These are phyloP conservation scores for Vinca minor DNA, from an alignment of 257 asterid species.

Conservation along the genomic window DNA sequence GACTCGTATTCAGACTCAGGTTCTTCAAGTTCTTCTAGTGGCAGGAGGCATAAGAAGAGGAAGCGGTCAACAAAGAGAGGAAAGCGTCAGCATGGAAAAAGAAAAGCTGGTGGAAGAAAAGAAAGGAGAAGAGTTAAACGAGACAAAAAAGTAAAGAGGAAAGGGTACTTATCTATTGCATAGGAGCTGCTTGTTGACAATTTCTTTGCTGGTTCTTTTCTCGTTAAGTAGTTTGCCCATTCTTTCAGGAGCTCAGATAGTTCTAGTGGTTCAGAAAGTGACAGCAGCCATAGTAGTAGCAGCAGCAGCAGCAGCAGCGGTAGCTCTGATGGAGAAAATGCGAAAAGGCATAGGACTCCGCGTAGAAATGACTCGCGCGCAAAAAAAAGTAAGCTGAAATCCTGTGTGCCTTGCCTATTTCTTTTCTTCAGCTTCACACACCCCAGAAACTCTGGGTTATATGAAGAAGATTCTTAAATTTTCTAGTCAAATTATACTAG, in stretches of 20 bases:
- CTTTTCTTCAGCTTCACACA: no score
- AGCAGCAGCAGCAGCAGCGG: slow-evolving; percentile 40
- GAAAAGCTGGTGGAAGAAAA: slow-evolving; percentile 30
- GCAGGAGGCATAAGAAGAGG: slow-evolving; percentile 66
- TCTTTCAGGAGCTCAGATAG: slow-evolving; percentile 51
- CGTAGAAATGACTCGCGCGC: slow-evolving; percentile 25
- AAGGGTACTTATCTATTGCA: slow-evolving; percentile 30
- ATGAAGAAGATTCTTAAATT: no score
- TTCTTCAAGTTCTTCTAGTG: slow-evolving; percentile 83
- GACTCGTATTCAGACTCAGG: slow-evolving; percentile 60
- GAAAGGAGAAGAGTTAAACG: slow-evolving; percentile 37
- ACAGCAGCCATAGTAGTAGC: slow-evolving; percentile 18
- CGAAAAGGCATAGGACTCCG: slow-evolving; percentile 22
- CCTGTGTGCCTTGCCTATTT: background rate
- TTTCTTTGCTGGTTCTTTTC: background rate
- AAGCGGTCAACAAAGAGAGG: slow-evolving; percentile 49
- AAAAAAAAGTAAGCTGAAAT: slow-evolving; percentile 5
- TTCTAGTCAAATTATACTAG: no score
- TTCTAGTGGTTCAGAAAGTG: slow-evolving; percentile 56
- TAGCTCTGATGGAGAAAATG: slow-evolving; percentile 59
- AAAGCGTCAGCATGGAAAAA: slow-evolving; percentile 38
- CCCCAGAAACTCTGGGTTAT: no score
- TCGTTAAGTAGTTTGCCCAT: slow-evolving; percentile 10
- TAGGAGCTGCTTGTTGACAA: background rate
- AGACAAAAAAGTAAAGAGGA: slow-evolving; percentile 40